Evolutionary conservation across 768 basidiomycete species (phyloP).

Genomic region (Arthromyces matolae): DNA sequence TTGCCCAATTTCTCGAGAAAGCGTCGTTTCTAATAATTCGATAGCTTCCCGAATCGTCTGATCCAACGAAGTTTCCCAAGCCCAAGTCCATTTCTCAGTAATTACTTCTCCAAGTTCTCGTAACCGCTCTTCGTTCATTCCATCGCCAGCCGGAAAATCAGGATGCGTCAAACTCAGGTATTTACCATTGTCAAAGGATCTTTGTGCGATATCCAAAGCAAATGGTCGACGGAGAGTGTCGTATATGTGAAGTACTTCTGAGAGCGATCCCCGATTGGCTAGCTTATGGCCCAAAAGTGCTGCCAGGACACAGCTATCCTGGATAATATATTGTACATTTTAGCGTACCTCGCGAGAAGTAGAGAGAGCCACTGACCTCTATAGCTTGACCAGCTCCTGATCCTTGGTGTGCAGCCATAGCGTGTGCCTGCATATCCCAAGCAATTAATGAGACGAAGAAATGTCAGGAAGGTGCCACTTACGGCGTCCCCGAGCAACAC

Average conservation of each 20-base stretch:
- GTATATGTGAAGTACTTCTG: constrained; percentile 28
- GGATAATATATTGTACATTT: not conserved
- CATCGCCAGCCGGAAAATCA: constrained; percentile 20
- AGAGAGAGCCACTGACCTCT: constrained; percentile 26
- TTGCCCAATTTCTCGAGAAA: no score
- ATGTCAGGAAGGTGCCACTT: constrained; percentile 1
- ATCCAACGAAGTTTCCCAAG: constrained; percentile 33
- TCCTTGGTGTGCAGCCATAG: constrained; percentile 45
- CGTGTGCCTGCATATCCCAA: constrained; percentile 40
- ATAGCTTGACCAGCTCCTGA: constrained; percentile 48
- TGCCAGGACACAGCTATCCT: constrained; percentile 38
- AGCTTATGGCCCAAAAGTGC: constrained; percentile 20
- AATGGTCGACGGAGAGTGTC: constrained; percentile 36
- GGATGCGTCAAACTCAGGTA: constrained; percentile 16
- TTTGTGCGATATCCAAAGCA: constrained; percentile 22
- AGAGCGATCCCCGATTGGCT: constrained; percentile 15
- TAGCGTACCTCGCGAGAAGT: not conserved
- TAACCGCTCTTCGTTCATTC: constrained; percentile 19
- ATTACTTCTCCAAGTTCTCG: constrained; percentile 26
- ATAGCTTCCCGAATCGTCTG: constrained; percentile 22
- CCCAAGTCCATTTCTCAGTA: constrained; percentile 39
- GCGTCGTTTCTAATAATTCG: not conserved
- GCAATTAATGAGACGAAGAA: not conserved
- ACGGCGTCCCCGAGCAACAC: constrained; percentile 50
- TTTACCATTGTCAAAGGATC: constrained; percentile 14